Evolutionary conservation across 306 rosid species (phyloP).

Genomic region (Cotoneaster glaucophyllus): DNA sequence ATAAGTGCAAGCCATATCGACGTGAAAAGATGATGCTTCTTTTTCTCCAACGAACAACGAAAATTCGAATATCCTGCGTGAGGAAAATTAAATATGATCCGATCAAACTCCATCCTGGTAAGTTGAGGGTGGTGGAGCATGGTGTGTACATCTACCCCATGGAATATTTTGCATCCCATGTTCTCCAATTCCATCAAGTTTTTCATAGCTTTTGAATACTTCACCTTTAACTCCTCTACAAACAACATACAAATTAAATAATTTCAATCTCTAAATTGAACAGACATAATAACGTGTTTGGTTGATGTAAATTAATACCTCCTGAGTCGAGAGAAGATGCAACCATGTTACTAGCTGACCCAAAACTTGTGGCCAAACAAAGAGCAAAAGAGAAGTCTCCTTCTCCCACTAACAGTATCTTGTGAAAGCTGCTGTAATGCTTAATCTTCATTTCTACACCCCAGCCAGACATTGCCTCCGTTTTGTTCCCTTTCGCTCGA

Average conservation of each 20-base stretch:
- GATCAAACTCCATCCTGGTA: not conserved
- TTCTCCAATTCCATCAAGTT: slow-evolving; percentile 23
- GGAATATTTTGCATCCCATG: slow-evolving; percentile 24
- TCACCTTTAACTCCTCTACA: not conserved
- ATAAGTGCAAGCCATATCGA: not conserved
- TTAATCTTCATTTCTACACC: not conserved
- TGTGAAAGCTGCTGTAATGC: slow-evolving; percentile 17
- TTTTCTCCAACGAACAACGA: not conserved
- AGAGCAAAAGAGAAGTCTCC: slow-evolving; percentile 37
- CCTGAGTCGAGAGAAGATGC: slow-evolving; percentile 30
- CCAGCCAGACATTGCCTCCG: not conserved
- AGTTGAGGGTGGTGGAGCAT: not conserved
- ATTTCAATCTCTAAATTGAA: too few relatives aligned
- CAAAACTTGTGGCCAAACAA: slow-evolving; percentile 32
- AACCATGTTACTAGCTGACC: slow-evolving; percentile 24
- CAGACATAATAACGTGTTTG: too few relatives aligned
- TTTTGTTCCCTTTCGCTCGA: not conserved
- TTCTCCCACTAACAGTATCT: slow-evolving; percentile 29
- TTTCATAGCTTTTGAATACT: not conserved
- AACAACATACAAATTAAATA: not conserved
- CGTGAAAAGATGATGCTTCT: too few relatives aligned
- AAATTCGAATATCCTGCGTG: not conserved
- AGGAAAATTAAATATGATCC: slow-evolving; percentile 16
- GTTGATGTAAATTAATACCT: not conserved
- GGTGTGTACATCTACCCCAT: slow-evolving; percentile 19